Base-by-base conservation (phyloP, 169 alveolate species). In the Plasmodium coatneyi region DNA sequence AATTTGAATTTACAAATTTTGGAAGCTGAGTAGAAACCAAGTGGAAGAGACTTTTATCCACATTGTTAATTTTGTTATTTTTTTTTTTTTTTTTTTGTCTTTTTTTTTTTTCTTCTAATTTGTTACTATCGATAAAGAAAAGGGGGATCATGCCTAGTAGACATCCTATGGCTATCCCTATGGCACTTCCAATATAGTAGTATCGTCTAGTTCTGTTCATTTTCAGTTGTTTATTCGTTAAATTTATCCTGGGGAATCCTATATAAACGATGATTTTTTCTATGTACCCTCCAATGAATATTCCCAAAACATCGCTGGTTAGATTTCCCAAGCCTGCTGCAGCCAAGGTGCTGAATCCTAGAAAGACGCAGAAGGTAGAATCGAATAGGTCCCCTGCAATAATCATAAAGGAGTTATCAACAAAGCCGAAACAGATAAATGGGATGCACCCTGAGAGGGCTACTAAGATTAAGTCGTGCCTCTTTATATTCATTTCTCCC, bases 331-430 rank as follows among this genome's bases (percentile, higher is more conserved):
- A 82, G 0, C 96, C 97, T 5, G 97, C 97, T 4, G 97, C 97
- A 5, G 97, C 95, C 95, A 95, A 54, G 16, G 97, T 95, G 71
- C 96, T 81, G 14, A 95, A 81, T n/a, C 97, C 97, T n/a, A 93
- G 66, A 25, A 79, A 60, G 30, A 82, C 92, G 66, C 96, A 92
- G 80, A 95, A 92, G 10, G 95, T 82, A 41, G 96, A 90, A 71
- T 95, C 96, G 66, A 95, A 92, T 10, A 92, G 22, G 84, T 95
- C 97, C 30, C 97, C 97, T 0, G 95, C 83, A 1, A 84, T 71
- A n/a, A 95, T 93, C 97, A 95, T 95, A 83, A 95, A 76, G 28
- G 92, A 79, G 94, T 95, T 95, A 93, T 95, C 97, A 32, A 95
- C 84, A 80, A 95, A 84, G 49, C 97, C 97, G 52, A 95, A 95